These are phyloP conservation scores for Myxozyma sirexii DNA, from an alignment of 805 yeast species.

Conservation along the genomic window DNA sequence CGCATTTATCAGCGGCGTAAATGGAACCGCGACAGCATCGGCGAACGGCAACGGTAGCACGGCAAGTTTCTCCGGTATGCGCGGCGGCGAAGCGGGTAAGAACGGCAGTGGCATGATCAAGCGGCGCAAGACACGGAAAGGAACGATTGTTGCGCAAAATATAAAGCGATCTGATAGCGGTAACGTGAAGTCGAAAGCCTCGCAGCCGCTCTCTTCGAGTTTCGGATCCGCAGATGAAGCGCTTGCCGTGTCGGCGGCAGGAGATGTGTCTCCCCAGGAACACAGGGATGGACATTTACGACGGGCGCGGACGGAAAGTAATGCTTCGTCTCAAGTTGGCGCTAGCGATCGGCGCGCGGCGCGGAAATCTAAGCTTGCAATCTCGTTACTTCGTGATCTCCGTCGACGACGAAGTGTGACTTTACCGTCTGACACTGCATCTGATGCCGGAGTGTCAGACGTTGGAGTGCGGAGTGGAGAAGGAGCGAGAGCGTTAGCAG, in stretches of 20 bases:
- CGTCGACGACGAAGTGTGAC: constrained; percentile 21
- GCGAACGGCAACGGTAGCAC: neutral
- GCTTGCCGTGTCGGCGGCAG: too few relatives aligned
- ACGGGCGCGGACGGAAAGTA: constrained; percentile 9
- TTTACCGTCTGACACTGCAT: constrained; percentile 2
- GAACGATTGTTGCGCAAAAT: constrained; percentile 25
- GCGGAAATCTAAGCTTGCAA: constrained; percentile 20
- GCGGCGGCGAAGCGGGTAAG: neutral
- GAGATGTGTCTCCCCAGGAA: neutral
- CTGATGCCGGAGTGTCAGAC: constrained; percentile 13
- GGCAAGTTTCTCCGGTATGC: neutral
- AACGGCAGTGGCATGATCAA: constrained; percentile 13
- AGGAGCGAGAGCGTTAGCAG: constrained; percentile 13
- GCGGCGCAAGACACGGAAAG: constrained; percentile 25
- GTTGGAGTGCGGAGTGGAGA: constrained; percentile 1
- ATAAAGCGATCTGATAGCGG: neutral
- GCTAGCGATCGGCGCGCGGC: neutral
- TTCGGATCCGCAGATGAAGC: neutral
- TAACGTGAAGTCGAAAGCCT: neutral
- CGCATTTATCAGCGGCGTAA: constrained; percentile 2
- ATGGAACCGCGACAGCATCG: neutral
- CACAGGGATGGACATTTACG: neutral
- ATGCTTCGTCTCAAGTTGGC: neutral
- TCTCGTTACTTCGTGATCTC: constrained; percentile 27
- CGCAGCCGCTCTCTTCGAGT: constrained; percentile 17